Conservation (phyloP, 108 stramenopile genomes). For the Nitzschia sp. region DNA sequence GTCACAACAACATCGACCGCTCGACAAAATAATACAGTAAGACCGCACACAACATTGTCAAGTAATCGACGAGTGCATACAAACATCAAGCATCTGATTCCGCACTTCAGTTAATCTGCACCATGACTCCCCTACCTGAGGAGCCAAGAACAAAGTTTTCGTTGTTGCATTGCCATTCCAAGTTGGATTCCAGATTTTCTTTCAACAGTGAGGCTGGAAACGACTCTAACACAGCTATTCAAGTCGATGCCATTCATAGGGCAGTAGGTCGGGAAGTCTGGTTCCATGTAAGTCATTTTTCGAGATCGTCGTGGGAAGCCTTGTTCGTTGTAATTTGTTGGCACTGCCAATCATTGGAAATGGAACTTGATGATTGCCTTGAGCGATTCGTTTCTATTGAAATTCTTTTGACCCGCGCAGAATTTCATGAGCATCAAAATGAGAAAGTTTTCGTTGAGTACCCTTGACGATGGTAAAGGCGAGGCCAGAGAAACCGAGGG, state of each 20-base stretch:
- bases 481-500: no score
- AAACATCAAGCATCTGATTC: no score
- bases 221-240: neutral
- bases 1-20: no score
- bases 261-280: conserved; percentile 25
- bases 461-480: no score
- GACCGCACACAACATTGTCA: no score
- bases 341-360: no score
- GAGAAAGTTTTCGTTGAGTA: neutral
- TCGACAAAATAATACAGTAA: no score
- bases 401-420: neutral
- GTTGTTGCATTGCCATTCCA: neutral
- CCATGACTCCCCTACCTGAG: neutral
- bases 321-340: no score
- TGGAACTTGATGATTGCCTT: no score
- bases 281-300: conserved; percentile 24
- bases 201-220: neutral
- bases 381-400: neutral
- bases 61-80: no score
- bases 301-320: no score
- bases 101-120: no score
- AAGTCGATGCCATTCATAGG: conserved; percentile 9
- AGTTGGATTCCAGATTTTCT: conserved; percentile 11
- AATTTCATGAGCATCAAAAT: neutral
- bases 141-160: neutral